Evolutionary conservation across 2,329 filamentous ascomycete species (phyloP).

Genomic region (Penicillium sclerotigenum): DNA sequence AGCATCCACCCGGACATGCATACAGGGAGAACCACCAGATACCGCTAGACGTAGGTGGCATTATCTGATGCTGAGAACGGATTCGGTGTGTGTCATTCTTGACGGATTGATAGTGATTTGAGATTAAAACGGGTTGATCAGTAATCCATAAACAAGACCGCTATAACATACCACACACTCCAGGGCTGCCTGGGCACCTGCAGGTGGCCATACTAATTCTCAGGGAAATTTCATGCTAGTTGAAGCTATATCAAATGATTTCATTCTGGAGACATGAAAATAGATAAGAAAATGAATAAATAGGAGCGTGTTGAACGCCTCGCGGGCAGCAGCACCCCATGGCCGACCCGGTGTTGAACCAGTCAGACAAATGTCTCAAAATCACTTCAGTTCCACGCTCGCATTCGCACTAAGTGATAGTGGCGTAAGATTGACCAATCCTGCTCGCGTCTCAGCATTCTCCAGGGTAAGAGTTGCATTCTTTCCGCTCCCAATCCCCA

Average conservation of each 20-base stretch:
- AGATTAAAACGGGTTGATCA: background rate
- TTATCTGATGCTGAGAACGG: background rate
- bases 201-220: background rate
- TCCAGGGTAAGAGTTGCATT: conserved; percentile 30
- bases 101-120: background rate
- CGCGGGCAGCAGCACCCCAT: background rate
- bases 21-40: background rate
- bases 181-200: background rate
- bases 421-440: conserved; percentile 21
- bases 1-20: background rate
- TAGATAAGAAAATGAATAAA: background rate
- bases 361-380: background rate
- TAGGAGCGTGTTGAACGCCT: conserved; percentile 1
- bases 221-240: background rate
- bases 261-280: background rate
- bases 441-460: conserved; percentile 34
- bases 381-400: conserved; percentile 28
- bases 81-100: background rate
- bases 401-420: conserved; percentile 28
- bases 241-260: background rate
- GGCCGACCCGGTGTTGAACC: conserved; percentile 15
- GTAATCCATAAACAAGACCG: background rate
- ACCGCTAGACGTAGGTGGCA: background rate
- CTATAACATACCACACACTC: background rate
- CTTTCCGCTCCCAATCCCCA: conserved; percentile 35